phyloP scores from a whole-genome alignment of 73 alveolate genomes.

The Stentor coeruleus region DNA sequence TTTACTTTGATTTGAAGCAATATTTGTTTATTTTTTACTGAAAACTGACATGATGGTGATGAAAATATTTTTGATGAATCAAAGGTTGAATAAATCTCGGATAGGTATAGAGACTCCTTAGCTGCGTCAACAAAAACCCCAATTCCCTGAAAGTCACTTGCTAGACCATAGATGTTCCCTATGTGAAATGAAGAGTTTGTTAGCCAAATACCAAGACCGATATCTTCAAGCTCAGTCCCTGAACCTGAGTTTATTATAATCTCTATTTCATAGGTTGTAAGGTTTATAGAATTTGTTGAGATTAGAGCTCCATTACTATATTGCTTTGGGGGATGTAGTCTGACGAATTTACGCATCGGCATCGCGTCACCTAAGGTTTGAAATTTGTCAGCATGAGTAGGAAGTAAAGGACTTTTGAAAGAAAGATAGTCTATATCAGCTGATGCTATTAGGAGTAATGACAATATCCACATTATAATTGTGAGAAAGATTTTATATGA shows the following conservation, averaged over 20 bases:
- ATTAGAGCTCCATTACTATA: background rate
- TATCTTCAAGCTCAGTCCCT: background rate
- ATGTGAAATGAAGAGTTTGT: background rate
- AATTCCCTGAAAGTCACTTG: background rate
- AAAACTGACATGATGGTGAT: background rate
- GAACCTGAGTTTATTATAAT: background rate
- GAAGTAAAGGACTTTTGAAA: slow-evolving; percentile 5
- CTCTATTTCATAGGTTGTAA: background rate
- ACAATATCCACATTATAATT: background rate
- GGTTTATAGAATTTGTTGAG: background rate
- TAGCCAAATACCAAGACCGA: background rate
- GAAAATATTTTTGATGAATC: background rate
- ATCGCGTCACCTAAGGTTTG: background rate
- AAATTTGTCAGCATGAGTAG: slow-evolving; percentile 11
- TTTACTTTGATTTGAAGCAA: background rate
- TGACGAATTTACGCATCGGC: background rate
- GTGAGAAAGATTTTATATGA: too few relatives aligned
- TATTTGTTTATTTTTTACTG: background rate
- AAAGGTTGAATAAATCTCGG: background rate
- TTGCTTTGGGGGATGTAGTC: slow-evolving; percentile 7
- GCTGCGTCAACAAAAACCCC: background rate
- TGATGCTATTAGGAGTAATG: background rate
- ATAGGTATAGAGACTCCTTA: background rate
- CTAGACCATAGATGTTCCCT: background rate
- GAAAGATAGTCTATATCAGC: background rate